Percentiles rank a stretch among this genome's conserved stretches.
phyloP scores from a whole-genome alignment of 345 rosid genomes.

The Sisymbrium altissimum region DNA sequence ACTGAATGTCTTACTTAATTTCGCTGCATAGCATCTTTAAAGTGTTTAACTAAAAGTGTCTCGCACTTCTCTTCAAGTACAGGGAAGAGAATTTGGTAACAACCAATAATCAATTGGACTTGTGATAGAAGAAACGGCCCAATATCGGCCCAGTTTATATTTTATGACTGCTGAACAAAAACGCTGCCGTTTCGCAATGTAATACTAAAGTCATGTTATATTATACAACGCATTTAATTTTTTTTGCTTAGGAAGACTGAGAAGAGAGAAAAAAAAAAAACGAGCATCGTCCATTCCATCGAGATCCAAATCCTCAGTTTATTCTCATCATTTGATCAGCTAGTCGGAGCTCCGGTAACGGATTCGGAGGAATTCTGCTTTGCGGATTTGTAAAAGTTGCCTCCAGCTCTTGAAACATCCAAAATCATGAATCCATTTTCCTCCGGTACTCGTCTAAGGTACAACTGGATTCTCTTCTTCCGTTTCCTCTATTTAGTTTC shows the following conservation, averaged over 20 bases:
- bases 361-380: constrained; percentile 13
- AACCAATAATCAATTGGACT: not conserved
- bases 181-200: not conserved
- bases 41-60: not conserved
- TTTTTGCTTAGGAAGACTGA: constrained; percentile 17
- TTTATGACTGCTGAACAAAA: not conserved
- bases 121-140: not conserved
- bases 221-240: constrained; percentile 22
- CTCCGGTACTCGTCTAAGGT: constrained; percentile 97
- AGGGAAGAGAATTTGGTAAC: not conserved
- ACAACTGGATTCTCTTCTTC: constrained; percentile 16
- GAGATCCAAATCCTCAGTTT: constrained; percentile 60
- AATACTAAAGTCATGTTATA: not conserved
- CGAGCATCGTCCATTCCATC: constrained; percentile 31
- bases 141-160: constrained; percentile 1
- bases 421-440: constrained; percentile 97
- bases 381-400: constrained; percentile 12
- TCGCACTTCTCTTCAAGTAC: not conserved
- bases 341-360: constrained; percentile 36
- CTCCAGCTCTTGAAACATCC: constrained; percentile 32
- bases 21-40: constrained; percentile 26
- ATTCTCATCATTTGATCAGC: constrained; percentile 21
- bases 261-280: not conserved
- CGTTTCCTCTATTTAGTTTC: not conserved
- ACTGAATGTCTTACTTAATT: not conserved